Percentiles rank a stretch among this genome's conserved stretches.
Evolutionary conservation across 2,329 filamentous ascomycete genomes (phyloP).

Genomic region (Monosporascus sp.): DNA sequence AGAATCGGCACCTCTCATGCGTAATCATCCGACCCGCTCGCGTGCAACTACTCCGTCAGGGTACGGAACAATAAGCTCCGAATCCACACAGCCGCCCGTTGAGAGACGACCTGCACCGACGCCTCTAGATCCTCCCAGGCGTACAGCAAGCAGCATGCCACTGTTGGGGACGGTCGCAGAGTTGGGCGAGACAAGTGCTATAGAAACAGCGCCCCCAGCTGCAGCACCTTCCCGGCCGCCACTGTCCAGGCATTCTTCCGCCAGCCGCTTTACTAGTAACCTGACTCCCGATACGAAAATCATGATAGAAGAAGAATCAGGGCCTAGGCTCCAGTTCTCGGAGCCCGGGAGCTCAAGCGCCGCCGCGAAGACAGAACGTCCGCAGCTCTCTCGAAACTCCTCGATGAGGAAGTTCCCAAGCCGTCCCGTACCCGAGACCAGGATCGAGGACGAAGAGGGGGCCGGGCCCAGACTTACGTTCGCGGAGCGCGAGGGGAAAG

Average conservation of each 20-base stretch:
- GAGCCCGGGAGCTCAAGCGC: constrained; percentile 32
- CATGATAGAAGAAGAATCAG: constrained; percentile 57
- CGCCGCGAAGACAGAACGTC: constrained; percentile 26
- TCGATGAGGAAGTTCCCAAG: constrained; percentile 57
- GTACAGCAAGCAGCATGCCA: constrained; percentile 8
- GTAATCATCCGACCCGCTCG: constrained; percentile 9
- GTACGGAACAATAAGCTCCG: constrained; percentile 21
- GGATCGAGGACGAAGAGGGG: constrained; percentile 48
- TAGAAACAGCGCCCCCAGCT: constrained; percentile 3
- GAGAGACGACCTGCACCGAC: constrained; percentile 3
- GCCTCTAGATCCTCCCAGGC: constrained; percentile 9
- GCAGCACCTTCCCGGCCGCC: constrained; percentile 34
- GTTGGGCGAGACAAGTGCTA: constrained; percentile 1
- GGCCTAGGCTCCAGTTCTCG: constrained; percentile 72
- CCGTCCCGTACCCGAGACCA: constrained; percentile 56
- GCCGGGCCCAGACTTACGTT: constrained; percentile 62
- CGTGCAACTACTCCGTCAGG: constrained; percentile 9
- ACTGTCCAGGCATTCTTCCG: constrained; percentile 47
- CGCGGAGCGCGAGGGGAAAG: constrained; percentile 30
- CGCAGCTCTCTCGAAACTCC: constrained; percentile 36
- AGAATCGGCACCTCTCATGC: constrained; percentile 7
- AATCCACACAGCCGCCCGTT: background rate
- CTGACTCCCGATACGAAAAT: constrained; percentile 67
- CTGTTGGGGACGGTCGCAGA: constrained; percentile 3
- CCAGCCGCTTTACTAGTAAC: constrained; percentile 64